Base-by-base conservation (phyloP, 192 early-diverging fungal genomes). In the Glomus cerebriforme region DNA sequence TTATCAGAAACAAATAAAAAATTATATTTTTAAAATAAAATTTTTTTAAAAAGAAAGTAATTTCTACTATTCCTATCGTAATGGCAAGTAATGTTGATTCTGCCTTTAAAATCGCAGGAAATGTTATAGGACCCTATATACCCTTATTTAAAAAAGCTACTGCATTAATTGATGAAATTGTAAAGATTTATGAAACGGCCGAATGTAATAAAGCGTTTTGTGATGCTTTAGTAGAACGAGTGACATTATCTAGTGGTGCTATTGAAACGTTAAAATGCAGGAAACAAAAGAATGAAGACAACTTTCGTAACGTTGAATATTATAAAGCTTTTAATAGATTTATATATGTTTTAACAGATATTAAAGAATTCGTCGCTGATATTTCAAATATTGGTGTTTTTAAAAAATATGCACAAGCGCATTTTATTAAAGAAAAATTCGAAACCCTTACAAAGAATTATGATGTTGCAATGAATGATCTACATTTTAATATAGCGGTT, bases 161-260 rank as follows among this genome's bases (percentile, higher is more conserved):
- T 9, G 37, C 0, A 8, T 39, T 39, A 39, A 39, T 15, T 5
- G 7, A 1, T 62, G 64, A 77, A 77, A 45, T 31, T 10, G 15
- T n/a, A 66, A 7, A 32, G 15, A 45, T 66, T 60, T 77, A 66
- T 77, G 39, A 66, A 31, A 27, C 39, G 10, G 75, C 75, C 1
- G 31, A 77, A 34, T 54, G 67, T 77, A 77, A 77, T n/a, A 65
- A 67, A 77, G 67, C 32, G 31, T 67, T 60, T 31, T 77, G 75
- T 67, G 17, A 47, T 32, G 75, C 22, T 22, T 24, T 77, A 59
- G 26, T 66, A 1, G 64, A 77, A 22, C 63, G 75, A 9, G 63
- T 77, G 3, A 27, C 31, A 13, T 7, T 27, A 17, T 43, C 59
- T 32, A 12, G 32, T 4, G 19, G 7, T 27, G 75, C 64, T n/a